phyloP scores from a whole-genome alignment of 116 monocot species.

The Dioscorea cayenensis region DNA sequence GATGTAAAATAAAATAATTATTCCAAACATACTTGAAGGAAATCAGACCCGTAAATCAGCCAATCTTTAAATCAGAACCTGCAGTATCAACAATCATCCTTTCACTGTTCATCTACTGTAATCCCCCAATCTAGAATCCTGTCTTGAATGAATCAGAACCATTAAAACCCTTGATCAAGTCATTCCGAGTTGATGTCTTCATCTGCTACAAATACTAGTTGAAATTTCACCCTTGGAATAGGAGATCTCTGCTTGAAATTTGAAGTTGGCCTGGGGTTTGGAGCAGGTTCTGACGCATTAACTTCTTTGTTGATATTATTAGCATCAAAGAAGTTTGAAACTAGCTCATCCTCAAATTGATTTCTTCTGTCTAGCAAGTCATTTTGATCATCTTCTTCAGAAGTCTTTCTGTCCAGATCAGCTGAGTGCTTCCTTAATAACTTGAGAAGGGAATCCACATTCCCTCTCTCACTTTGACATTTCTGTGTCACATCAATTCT shows the following conservation, averaged over 20 bases:
- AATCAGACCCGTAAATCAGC: no score
- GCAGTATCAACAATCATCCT: no score
- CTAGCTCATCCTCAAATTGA: slow-evolving; percentile 39
- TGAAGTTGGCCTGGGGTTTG: slow-evolving; percentile 48
- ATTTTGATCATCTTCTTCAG: slow-evolving; percentile 18
- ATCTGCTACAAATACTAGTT: slow-evolving; percentile 59
- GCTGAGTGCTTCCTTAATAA: slow-evolving; percentile 72
- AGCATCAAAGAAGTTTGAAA: slow-evolving; percentile 30
- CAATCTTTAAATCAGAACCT: no score
- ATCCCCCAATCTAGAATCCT: no score
- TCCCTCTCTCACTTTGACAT: slow-evolving; percentile 56
- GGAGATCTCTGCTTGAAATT: slow-evolving; percentile 69
- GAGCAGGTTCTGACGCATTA: slow-evolving; percentile 18
- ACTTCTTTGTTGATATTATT: slow-evolving; percentile 27
- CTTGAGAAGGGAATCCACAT: slow-evolving; percentile 79
- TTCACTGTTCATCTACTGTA: no score
- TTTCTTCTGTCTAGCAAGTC: slow-evolving; percentile 23
- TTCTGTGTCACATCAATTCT: slow-evolving; percentile 54
- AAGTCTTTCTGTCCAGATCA: slow-evolving; percentile 37
- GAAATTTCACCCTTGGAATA: slow-evolving; percentile 67
- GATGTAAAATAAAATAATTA: no score
- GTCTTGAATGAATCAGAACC: no score
- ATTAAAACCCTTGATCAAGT: no score
- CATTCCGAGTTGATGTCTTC: no score
- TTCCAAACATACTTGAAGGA: no score